Conservation (phyloP, 202 grass and related monocot genomes). For the Alloteropsis angusta region DNA sequence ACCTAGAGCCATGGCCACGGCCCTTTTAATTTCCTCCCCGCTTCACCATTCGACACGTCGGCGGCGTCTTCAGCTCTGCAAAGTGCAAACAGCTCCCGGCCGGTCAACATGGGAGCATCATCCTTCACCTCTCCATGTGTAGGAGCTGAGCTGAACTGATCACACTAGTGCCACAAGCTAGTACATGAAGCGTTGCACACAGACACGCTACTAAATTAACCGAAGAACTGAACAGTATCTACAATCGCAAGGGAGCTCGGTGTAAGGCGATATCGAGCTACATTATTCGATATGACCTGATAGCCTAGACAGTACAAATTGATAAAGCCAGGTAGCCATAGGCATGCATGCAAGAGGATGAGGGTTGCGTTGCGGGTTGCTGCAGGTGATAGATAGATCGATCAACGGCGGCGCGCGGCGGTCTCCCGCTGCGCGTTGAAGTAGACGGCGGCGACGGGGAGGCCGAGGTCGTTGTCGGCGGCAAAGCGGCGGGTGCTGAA, state of each 20-base stretch:
- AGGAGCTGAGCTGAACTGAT: conserved; percentile 3
- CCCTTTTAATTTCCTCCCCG: conserved; percentile 1
- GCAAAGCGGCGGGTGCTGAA: conserved; percentile 88
- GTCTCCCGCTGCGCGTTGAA: conserved; percentile 97
- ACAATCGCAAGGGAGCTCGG: background rate
- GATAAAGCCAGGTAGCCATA: no score
- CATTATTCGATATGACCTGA: conserved; percentile 24
- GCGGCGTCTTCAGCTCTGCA: background rate
- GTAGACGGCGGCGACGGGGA: conserved; percentile 90
- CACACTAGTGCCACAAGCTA: background rate
- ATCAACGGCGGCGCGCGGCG: conserved; percentile 77
- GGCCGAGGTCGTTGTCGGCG: conserved; percentile 64
- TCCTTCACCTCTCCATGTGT: background rate
- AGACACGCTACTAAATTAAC: background rate
- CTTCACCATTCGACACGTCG: conserved; percentile 11
- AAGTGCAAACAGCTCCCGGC: conserved; percentile 5
- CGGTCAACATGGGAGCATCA: background rate
- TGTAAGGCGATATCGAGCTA: background rate
- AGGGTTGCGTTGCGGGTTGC: background rate
- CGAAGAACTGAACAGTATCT: background rate
- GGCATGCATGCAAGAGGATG: background rate
- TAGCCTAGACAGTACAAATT: background rate
- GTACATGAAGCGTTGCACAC: background rate
- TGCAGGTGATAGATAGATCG: background rate
- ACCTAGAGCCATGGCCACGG: conserved; percentile 1